Evolutionary conservation across 1,284 basidiomycete genomes (phyloP), one percentile per base, ranked within the genome.

Genomic region (Fomes fomentarius): DNA sequence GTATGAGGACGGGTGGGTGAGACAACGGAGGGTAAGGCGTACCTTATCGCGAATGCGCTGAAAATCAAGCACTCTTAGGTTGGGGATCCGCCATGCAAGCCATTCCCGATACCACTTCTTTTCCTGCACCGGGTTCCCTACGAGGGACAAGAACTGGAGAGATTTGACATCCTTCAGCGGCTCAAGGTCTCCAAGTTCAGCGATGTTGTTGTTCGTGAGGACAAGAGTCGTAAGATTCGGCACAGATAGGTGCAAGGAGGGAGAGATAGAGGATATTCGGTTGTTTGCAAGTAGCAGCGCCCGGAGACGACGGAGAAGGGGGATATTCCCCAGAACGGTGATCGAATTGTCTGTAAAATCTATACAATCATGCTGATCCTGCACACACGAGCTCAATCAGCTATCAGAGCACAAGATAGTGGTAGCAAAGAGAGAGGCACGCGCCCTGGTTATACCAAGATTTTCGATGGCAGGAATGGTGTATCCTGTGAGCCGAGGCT

Each of bases 401-500:
- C 34, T 7, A 4, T 24, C 19, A 21, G n/a, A n/a, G n/a, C 11
- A 15, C 19, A 17, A 9, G 7, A 40, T 14, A 49, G 41, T 14
- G 37, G 50, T 62, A 52, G 45, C 47, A 44, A 43, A 42, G 62
- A 55, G 47, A n/a, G n/a, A n/a, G 34, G 52, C 67, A 79, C 77
- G 71, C 76, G 84, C 95, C 84, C 82, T 93, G 73, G 93, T 97
- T 68, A 98, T 94, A 78, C 96, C 97, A 65, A 99, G 82, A 80
- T 99, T 99, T 87, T 99, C 97, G 70, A 99, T 99, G 48, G 93
- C 87, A 41, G 96, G 94, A 68, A 99, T 98, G 83, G 96, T 96
- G 74, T 94, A 92, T 56, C 95, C 94, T 96, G 71, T 64, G 68
- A 68, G 58, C 54, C 34, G 62, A 72, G 65, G 66, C 63, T n/a